Evolutionary conservation across 768 basidiomycete genomes (phyloP).

Genomic region (Leccinum rimulosum): DNA sequence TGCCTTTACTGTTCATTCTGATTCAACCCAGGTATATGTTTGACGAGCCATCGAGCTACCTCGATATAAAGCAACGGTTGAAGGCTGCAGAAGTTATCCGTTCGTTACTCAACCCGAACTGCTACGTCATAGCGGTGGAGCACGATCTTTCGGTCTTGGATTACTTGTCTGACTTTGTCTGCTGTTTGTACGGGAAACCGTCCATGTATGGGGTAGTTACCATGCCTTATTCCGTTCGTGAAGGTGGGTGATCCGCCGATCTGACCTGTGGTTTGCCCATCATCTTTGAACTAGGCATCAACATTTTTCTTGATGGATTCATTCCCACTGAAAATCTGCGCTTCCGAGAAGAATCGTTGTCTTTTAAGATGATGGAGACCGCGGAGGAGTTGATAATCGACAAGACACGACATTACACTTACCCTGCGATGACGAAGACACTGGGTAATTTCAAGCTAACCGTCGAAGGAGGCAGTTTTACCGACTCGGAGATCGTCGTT

Average conservation of each 20-base stretch:
- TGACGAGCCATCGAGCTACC: conserved; percentile 97
- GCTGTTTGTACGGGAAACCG: conserved; percentile 95
- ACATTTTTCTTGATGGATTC: conserved; percentile 98
- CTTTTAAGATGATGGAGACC: conserved; percentile 97
- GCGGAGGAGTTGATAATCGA: conserved; percentile 87
- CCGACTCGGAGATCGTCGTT: conserved; percentile 99
- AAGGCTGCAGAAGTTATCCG: conserved; percentile 96
- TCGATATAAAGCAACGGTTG: conserved; percentile 94
- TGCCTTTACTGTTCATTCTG: not conserved
- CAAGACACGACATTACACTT: conserved; percentile 86
- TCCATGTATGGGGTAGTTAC: conserved; percentile 99
- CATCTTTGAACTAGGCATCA: conserved; percentile 66
- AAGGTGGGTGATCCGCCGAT: conserved; percentile 55
- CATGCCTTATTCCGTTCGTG: conserved; percentile 96
- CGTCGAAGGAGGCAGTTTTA: conserved; percentile 86
- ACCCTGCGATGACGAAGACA: conserved; percentile 97
- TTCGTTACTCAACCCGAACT: conserved; percentile 71
- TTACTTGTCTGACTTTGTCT: conserved; percentile 98
- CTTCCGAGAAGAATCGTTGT: conserved; percentile 92
- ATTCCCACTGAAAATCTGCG: conserved; percentile 98
- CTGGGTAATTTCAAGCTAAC: conserved; percentile 94
- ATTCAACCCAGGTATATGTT: conserved; percentile 82
- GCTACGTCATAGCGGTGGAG: conserved; percentile 97
- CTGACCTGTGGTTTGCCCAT: conserved; percentile 2
- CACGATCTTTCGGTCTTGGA: conserved; percentile 98